Conservation (phyloP, 1,139 yeast species). For the Diutina siamensis region DNA sequence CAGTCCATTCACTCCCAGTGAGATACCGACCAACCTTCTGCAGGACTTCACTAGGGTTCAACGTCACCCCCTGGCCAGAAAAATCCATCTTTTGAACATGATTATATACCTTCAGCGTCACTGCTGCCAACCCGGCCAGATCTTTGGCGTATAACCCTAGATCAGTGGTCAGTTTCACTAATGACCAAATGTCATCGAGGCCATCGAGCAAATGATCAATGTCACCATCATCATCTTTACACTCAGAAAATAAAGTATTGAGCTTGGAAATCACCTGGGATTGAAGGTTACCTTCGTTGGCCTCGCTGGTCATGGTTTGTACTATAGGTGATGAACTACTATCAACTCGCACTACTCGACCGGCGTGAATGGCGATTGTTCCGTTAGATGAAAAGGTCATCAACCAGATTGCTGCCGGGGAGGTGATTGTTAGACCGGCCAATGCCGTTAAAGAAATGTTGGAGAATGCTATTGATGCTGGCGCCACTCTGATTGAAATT, state of each 20-base stretch:
- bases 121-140: constrained; percentile 29
- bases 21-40: constrained; percentile 27
- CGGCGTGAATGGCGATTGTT: background rate
- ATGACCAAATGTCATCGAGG: background rate
- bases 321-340: too few species aligned
- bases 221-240: background rate
- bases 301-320: background rate
- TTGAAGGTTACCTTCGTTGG: background rate
- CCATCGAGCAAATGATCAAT: background rate
- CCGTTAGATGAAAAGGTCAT: constrained; percentile 55
- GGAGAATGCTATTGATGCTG: constrained; percentile 46
- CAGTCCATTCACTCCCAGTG: constrained; percentile 13
- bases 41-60: constrained; percentile 38
- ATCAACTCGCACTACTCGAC: too few species aligned
- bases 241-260: background rate
- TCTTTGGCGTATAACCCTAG: constrained; percentile 22
- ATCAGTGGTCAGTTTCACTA: constrained; percentile 11
- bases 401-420: constrained; percentile 94
- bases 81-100: constrained; percentile 50
- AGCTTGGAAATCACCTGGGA: background rate
- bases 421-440: constrained; percentile 86
- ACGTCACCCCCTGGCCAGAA: constrained; percentile 38
- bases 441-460: constrained; percentile 53
- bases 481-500: constrained; percentile 35
- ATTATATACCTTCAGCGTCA: constrained; percentile 29